Percentiles rank a stretch among this genome's conserved stretches.
phyloP scores from a whole-genome alignment of 139 green algal species.

The Chlamydomonas sphaeroides region DNA sequence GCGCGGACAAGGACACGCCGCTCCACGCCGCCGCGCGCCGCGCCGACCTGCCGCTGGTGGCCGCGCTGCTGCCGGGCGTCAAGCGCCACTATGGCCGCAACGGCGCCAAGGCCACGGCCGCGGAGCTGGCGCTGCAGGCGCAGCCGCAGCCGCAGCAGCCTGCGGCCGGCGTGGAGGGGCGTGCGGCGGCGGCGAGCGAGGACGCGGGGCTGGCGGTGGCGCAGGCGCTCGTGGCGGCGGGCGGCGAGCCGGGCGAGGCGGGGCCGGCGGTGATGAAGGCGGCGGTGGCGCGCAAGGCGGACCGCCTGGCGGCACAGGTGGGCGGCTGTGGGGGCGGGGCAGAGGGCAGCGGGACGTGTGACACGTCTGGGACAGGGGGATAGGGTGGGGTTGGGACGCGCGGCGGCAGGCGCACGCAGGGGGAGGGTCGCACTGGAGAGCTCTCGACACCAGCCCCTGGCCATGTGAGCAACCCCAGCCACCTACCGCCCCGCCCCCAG shows the following conservation, averaged over 20 bases:
- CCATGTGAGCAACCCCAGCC: too few relatives aligned
- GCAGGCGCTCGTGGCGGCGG: conserved; percentile 6
- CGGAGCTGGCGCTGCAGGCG: conserved; percentile 15
- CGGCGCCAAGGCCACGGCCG: background rate
- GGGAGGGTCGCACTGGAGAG: too few relatives aligned
- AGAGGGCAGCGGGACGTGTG: too few relatives aligned
- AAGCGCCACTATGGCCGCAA: conserved; percentile 19
- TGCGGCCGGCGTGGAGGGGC: too few relatives aligned
- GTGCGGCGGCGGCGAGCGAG: too few relatives aligned
- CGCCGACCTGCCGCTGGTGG: background rate
- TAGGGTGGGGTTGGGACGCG: too few relatives aligned
- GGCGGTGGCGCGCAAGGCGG: conserved; percentile 18
- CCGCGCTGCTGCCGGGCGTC: background rate
- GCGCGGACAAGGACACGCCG: conserved; percentile 15
- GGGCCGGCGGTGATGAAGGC: conserved; percentile 11
- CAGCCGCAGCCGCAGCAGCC: background rate
- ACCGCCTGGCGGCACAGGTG: conserved; percentile 13
- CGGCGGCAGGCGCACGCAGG: too few relatives aligned
- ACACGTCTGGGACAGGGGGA: too few relatives aligned
- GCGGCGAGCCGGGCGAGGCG: conserved; percentile 28
- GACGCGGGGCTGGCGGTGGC: background rate
- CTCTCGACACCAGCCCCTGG: too few relatives aligned
- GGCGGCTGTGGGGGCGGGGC: too few relatives aligned
- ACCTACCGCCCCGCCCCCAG: background rate
- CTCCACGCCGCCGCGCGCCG: conserved; percentile 13